Conservation (phyloP, 2,329 filamentous ascomycete species). For the Hymenoscyphus fructigenus region DNA sequence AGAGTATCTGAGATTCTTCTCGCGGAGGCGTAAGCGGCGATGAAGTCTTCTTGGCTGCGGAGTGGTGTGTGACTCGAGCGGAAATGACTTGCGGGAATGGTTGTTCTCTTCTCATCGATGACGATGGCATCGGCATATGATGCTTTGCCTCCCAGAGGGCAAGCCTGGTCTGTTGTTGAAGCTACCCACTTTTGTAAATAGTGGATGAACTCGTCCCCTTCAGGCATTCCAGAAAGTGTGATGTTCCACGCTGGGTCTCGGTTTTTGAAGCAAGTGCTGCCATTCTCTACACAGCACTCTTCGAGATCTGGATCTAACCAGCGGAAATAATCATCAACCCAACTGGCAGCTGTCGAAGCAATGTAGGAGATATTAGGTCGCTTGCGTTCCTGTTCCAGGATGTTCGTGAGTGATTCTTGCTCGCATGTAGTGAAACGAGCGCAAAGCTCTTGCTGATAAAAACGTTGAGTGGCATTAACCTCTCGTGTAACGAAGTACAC, state of each 20-base stretch:
- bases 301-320: slow-evolving; percentile 76
- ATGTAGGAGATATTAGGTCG: slow-evolving; percentile 85
- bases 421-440: slow-evolving; percentile 89
- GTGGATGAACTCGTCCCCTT: slow-evolving; percentile 84
- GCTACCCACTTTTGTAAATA: slow-evolving; percentile 83
- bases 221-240: slow-evolving; percentile 86
- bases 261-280: slow-evolving; percentile 73
- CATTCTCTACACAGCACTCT: slow-evolving; percentile 65
- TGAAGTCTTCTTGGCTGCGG: slow-evolving; percentile 87
- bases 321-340: slow-evolving; percentile 94
- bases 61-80: slow-evolving; percentile 85
- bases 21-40: slow-evolving; percentile 83
- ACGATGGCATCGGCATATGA: slow-evolving; percentile 84
- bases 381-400: slow-evolving; percentile 92
- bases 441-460: slow-evolving; percentile 82
- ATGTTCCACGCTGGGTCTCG: slow-evolving; percentile 85
- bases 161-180: slow-evolving; percentile 77
- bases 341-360: slow-evolving; percentile 83
- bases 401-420: slow-evolving; percentile 78
- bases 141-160: slow-evolving; percentile 84
- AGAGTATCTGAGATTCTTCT: slow-evolving; percentile 83
- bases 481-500: slow-evolving; percentile 92
- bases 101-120: slow-evolving; percentile 64
- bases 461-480: slow-evolving; percentile 73
- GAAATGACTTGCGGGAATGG: slow-evolving; percentile 84